Evolutionary conservation across 441 rosid species (phyloP), one percentile per base, ranked within the genome.

Genomic region (Euphorbia schlechtendalii): DNA sequence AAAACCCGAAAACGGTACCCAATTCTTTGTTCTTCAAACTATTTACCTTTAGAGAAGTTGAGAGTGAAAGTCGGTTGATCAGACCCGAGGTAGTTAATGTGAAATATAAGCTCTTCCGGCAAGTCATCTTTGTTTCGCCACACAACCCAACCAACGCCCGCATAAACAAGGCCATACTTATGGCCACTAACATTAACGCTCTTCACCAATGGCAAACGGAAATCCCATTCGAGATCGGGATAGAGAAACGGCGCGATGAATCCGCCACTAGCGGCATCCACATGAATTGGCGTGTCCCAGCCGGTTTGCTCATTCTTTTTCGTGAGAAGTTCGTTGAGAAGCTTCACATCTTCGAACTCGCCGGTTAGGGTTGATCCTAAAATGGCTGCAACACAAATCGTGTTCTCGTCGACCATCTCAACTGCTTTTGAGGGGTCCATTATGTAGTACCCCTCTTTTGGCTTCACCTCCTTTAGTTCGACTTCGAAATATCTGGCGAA

Each of bases 11-110:
- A 32, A 57, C 32, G 6, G 14, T 0, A 30, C 15, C 28, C n/a
- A 11, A n/a, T 54, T 7, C 1, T 21, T 63, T 63, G 12, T 0
- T 17, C 38, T 15, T 14, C 6, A 2, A 12, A 17, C 18, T 41
- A 15, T 20, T 18, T 63, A 70, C 80, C 80, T 74, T 71, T 79
- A 2, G 83, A 86, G 80, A 88, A 88, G 73, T 86, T 88, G 66
- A 88, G 90, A 59, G 92, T 88, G 71, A 84, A 88, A 57, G 92
- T 88, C 63, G 96, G 93, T 72, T 90, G 97, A 79, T 90, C 96
- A 65, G 91, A 73, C 59, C 96, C 91, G 55, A 90, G 88, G 77
- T 90, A 87, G 77, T 90, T 90, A 65, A 88, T 90, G 75, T 82
- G 96, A 68, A 86, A 90, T 67, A 90, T 77, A 2, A 90, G 97